Evolutionary conservation across 2,329 filamentous ascomycete genomes (phyloP).

Genomic region (Ceratocystis albifundus): DNA sequence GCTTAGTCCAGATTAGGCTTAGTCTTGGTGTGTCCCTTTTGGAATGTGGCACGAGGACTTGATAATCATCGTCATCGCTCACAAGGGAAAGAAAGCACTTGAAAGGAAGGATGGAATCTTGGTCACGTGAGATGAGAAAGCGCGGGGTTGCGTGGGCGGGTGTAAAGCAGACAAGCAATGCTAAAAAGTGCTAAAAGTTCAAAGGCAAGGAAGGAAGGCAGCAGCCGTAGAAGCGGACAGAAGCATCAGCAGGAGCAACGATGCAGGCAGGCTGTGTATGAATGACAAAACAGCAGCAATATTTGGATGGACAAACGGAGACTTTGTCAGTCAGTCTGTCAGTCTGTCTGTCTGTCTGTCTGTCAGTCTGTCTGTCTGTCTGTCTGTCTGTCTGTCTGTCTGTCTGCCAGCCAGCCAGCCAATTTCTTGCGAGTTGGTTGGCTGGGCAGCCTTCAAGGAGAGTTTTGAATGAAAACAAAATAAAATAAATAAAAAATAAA

Average conservation of each 20-base stretch:
- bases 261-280: not conserved
- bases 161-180: not conserved
- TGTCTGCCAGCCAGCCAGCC: not conserved
- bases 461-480: no score
- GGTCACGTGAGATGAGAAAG: not conserved
- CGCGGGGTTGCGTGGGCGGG: not conserved
- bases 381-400: no score
- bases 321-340: no score
- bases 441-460: not conserved
- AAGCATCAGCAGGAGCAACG: not conserved
- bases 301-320: not conserved
- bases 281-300: not conserved
- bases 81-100: not conserved
- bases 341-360: no score
- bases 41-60: not conserved
- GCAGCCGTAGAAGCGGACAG: not conserved
- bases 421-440: not conserved
- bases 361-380: no score
- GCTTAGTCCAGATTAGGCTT: slow-evolving; percentile 1
- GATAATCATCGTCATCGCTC: not conserved
- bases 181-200: not conserved
- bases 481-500: no score
- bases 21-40: not conserved
- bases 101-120: not conserved
- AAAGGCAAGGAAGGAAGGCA: not conserved